Evolutionary conservation across 768 basidiomycete genomes (phyloP).

Genomic region (Galerina sulciceps): DNA sequence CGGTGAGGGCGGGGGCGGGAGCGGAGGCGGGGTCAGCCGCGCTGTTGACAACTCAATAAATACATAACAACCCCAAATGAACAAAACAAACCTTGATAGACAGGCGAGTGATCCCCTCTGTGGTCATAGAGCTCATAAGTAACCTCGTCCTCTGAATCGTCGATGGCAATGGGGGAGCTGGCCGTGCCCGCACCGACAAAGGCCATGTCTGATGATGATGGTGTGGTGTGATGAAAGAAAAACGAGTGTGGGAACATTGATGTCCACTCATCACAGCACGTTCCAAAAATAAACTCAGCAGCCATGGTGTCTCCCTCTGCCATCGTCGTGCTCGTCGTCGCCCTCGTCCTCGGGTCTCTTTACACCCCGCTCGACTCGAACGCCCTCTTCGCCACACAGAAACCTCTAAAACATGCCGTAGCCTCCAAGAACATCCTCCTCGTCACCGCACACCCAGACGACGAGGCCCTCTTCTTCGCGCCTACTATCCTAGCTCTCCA

Average conservation of each 20-base stretch:
- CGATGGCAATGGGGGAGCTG: slow-evolving; percentile 40
- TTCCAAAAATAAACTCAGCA: neutral
- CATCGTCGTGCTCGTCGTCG: slow-evolving; percentile 31
- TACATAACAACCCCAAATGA: too few species aligned
- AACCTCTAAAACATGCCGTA: slow-evolving; percentile 10
- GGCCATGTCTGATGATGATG: slow-evolving; percentile 15
- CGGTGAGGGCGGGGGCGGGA: too few species aligned
- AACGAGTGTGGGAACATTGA: slow-evolving; percentile 13
- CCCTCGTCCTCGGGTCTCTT: slow-evolving; percentile 35
- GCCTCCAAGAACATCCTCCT: slow-evolving; percentile 53
- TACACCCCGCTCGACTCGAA: slow-evolving; percentile 33
- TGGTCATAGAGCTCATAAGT: slow-evolving; percentile 29
- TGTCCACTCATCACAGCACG: neutral
- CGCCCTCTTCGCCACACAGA: slow-evolving; percentile 25
- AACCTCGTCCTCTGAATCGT: slow-evolving; percentile 47
- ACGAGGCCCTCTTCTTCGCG: slow-evolving; percentile 93
- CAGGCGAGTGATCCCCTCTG: neutral
- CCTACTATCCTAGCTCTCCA: slow-evolving; percentile 73
- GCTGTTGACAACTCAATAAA: neutral
- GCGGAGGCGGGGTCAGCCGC: neutral
- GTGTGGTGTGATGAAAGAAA: slow-evolving; percentile 9
- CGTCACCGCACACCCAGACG: slow-evolving; percentile 93
- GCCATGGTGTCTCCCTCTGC: slow-evolving; percentile 23
- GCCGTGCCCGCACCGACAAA: slow-evolving; percentile 34
- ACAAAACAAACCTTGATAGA: too few species aligned